phyloP scores from a whole-genome alignment of 305 asterid genomes.

The Fraxinus angustifolia region DNA sequence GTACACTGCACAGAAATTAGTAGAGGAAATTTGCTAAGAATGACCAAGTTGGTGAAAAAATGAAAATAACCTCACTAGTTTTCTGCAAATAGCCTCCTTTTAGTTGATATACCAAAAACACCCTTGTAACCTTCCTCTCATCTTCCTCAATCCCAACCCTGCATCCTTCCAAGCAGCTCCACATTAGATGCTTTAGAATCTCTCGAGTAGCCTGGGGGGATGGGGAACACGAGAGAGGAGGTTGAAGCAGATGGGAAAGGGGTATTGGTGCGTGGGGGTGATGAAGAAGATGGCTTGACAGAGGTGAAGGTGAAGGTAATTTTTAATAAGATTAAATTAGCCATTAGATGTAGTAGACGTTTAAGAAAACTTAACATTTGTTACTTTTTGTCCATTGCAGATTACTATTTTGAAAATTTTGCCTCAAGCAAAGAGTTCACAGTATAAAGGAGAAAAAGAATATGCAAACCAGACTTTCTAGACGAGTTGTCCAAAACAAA shows the following conservation, averaged over 20 bases:
- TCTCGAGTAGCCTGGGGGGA: too few species aligned
- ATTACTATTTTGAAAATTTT: neutral
- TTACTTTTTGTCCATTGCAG: neutral
- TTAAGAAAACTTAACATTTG: too few species aligned
- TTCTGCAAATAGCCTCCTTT: neutral
- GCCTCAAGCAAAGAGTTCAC: neutral
- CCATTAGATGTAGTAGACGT: neutral
- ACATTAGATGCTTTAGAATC: too few species aligned
- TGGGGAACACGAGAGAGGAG: too few species aligned
- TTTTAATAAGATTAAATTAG: neutral
- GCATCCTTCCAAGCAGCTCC: neutral
- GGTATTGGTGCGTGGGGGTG: neutral
- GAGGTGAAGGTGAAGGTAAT: neutral
- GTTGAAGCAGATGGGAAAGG: neutral
- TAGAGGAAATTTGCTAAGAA: neutral
- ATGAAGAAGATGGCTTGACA: neutral
- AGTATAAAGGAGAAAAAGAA: neutral
- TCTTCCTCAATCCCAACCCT: neutral
- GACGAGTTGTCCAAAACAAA: slow-evolving; percentile 12
- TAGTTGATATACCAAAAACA: neutral
- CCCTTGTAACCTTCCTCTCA: neutral
- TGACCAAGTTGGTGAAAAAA: neutral
- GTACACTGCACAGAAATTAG: slow-evolving; percentile 57
- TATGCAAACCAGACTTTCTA: neutral
- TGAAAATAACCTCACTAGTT: neutral